phyloP scores from a whole-genome alignment of 2,329 filamentous ascomycete species.

The Bipolaris gigantea region DNA sequence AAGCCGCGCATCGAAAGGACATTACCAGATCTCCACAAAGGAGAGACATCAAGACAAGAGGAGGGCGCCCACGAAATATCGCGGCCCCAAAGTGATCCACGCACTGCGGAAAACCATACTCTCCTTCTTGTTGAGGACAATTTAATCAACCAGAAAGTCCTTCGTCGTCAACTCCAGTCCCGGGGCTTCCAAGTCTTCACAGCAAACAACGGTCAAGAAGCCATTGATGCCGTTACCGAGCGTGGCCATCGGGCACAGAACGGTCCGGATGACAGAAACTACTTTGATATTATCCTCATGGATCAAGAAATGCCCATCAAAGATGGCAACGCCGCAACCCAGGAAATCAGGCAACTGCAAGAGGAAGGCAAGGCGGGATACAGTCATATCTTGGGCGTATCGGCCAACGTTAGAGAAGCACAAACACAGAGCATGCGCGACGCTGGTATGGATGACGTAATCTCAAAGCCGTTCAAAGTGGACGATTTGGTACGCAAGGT shows the following conservation, averaged over 20 bases:
- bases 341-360: conserved; percentile 46
- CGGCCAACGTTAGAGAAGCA: conserved; percentile 43
- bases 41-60: conserved; percentile 33
- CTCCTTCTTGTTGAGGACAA: conserved; percentile 55
- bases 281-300: conserved; percentile 50
- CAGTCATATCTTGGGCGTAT: conserved; percentile 45
- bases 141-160: conserved; percentile 53
- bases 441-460: conserved; percentile 46
- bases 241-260: conserved; percentile 22
- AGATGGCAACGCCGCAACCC: conserved; percentile 47
- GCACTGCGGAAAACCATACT: conserved; percentile 23
- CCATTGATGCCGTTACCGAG: conserved; percentile 45
- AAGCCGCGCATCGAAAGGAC: conserved; percentile 12
- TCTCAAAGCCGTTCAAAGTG: conserved; percentile 46
- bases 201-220: conserved; percentile 51
- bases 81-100: conserved; percentile 22
- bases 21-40: conserved; percentile 20
- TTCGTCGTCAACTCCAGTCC: conserved; percentile 53
- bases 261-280: conserved; percentile 25
- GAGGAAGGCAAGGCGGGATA: conserved; percentile 34
- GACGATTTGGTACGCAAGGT: conserved; percentile 40
- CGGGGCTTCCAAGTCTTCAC: conserved; percentile 47
- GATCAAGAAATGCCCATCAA: conserved; percentile 52
- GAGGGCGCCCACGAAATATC: conserved; percentile 21
- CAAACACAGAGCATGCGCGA: conserved; percentile 40